Evolutionary conservation across 2,329 filamentous ascomycete genomes (phyloP), one percentile per base, ranked within the genome.

Genomic region (Teratosphaeria viscida): DNA sequence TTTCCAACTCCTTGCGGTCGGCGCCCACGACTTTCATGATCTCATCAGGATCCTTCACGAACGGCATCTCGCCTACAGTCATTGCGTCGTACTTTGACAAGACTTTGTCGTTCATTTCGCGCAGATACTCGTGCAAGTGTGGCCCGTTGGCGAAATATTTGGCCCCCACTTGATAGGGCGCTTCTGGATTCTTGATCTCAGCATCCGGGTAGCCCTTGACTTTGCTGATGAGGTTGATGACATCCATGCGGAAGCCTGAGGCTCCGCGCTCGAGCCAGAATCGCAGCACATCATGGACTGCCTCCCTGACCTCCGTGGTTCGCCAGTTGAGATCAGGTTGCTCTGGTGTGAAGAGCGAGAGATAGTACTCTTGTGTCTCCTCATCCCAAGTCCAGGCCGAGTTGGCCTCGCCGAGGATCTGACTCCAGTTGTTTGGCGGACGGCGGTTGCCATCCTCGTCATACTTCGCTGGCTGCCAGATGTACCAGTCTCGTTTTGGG

Each of bases 61-160:
- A 79, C 0, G 82, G 82, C 81, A 85, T 85, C 67, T 85, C 83
- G 26, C 83, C 82, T 0, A 85, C 82, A 10, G 82, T 82, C 60
- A 84, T 81, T 2, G 82, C 79, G 64, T 80, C 78, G 63, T 84
- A 84, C 58, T 82, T 77, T 55, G 77, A 76, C 1, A 85, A 71
- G 0, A 84, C 77, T 23, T 77, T 75, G 37, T 74, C 70, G 5
- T 82, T 77, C 58, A 85, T 75, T 35, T 79, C 81, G 53, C 77
- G 76, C 56, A 85, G 72, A 62, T 77, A 84, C 58, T 85, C 82
- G 64, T 85, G 81, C 57, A 85, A 73, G 2, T 81, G 74, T 0
- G 82, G 83, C 0, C 82, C 82, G 56, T 84, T 84, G 59, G 79
- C 80, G 65, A 78, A 84, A 64, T 76, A 78, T 60, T 77, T 75